phyloP scores from a whole-genome alignment of 257 asterid species.

The Ilex aquifolium region DNA sequence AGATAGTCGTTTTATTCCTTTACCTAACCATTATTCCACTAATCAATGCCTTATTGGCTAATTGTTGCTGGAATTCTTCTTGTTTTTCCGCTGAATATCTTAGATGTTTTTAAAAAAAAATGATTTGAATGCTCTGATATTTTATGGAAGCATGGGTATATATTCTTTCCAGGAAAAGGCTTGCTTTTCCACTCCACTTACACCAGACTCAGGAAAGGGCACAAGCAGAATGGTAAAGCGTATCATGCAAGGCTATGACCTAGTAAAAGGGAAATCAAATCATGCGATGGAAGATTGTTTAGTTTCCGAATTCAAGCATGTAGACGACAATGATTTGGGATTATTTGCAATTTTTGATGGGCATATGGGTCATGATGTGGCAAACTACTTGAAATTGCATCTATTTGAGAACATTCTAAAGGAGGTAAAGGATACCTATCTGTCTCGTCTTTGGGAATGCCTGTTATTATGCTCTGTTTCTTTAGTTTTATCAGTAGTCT shows the following conservation, averaged over 20 bases:
- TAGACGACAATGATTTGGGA: slow-evolving; percentile 62
- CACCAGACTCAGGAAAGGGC: slow-evolving; percentile 57
- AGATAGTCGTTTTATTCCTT: too few relatives aligned
- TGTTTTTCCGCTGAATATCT: too few relatives aligned
- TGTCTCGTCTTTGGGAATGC: too few relatives aligned
- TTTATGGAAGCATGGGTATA: not conserved
- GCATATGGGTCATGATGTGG: slow-evolving; percentile 86
- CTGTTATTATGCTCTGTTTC: not conserved
- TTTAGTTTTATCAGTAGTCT: not conserved
- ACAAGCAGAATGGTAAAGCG: slow-evolving; percentile 42
- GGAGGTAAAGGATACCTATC: slow-evolving; percentile 34
- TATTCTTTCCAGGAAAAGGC: slow-evolving; percentile 59
- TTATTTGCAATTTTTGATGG: slow-evolving; percentile 89
- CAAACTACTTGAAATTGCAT: slow-evolving; percentile 62
- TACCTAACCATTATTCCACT: too few relatives aligned
- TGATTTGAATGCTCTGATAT: not conserved
- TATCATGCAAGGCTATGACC: slow-evolving; percentile 59
- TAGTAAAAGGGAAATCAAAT: slow-evolving; percentile 66
- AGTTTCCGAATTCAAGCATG: slow-evolving; percentile 56
- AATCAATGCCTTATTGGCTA: too few relatives aligned
- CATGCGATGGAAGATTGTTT: slow-evolving; percentile 90
- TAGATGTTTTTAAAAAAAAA: too few relatives aligned
- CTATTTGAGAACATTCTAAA: slow-evolving; percentile 63
- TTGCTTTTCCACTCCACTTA: slow-evolving; percentile 56
- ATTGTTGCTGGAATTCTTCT: too few relatives aligned